phyloP scores from a whole-genome alignment of 1,284 basidiomycete genomes.

The Boletus hoseneyae region DNA sequence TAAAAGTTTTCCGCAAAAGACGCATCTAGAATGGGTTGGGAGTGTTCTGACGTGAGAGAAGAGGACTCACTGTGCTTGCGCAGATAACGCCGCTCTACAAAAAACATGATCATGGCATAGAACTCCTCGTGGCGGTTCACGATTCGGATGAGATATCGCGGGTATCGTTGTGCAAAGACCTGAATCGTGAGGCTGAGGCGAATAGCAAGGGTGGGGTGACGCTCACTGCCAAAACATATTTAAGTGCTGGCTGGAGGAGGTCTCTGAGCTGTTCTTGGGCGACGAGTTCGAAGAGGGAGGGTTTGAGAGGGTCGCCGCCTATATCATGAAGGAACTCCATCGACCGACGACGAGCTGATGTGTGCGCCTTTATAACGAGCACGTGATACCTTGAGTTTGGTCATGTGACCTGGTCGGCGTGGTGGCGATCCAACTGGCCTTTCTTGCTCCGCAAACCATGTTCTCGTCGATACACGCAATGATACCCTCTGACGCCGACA shows the following conservation, averaged over 20 bases:
- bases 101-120: slow-evolving; percentile 84
- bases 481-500: slow-evolving; percentile 63
- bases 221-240: slow-evolving; percentile 89
- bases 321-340: slow-evolving; percentile 85
- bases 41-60: neutral
- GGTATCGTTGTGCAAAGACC: slow-evolving; percentile 96
- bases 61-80: slow-evolving; percentile 65
- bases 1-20: slow-evolving; percentile 95
- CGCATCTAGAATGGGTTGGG: slow-evolving; percentile 51
- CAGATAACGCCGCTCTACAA: slow-evolving; percentile 91
- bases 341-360: neutral
- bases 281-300: slow-evolving; percentile 93
- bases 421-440: neutral
- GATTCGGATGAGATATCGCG: slow-evolving; percentile 86
- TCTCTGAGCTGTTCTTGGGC: slow-evolving; percentile 95
- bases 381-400: slow-evolving; percentile 29
- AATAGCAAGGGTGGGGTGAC: neutral
- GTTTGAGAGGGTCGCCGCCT: slow-evolving; percentile 71
- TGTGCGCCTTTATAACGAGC: neutral
- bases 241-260: slow-evolving; percentile 90
- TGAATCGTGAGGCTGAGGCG: slow-evolving; percentile 32
- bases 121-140: slow-evolving; percentile 97
- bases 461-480: slow-evolving; percentile 58
- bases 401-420: slow-evolving; percentile 21
- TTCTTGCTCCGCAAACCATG: slow-evolving; percentile 29